Evolutionary conservation across 257 asterid genomes (phyloP), one percentile per base, ranked within the genome.

Genomic region (Fraxinus quadrangulata): DNA sequence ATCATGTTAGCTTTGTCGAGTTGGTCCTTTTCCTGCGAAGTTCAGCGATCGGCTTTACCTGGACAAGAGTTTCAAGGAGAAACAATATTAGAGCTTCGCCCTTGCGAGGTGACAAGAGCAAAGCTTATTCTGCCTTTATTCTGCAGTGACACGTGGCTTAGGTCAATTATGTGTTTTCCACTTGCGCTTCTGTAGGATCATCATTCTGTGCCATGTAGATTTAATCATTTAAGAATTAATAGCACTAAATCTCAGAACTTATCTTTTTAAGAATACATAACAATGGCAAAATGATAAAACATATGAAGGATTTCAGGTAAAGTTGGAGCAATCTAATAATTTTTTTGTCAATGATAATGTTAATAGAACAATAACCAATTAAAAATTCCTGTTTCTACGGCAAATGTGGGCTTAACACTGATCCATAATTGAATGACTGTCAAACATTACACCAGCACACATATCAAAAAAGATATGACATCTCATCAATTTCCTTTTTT

Each of bases 401-500:
- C 30, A n/a, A 59, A 23, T 21, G 30, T 59, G 31, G 4, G 28
- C 67, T 21, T 8, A 21, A 26, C 16, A 63, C n/a, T 63, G 69
- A 63, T 26, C 69, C 69, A 63, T 63, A 23, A 63, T 63, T 28
- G 69, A 24, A 63, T n/a, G n/a, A 63, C 7, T 13, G 19, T 36
- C 36, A 23, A 63, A 63, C 13, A 17, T 11, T 54, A 54, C 70
- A 37, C 68, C 21, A 71, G 37, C 61, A 51, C 19, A 21, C 67
- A 59, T 39, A 54, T 51, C 31, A 30, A 61, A 75, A 67, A 81
- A 77, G 68, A 76, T 70, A 70, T 14, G 51, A 37, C 6, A 17
- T 70, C 34, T 21, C 70, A 67, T 77, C 36, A 56, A 33, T 56
- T 68, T 75, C 34, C 40, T 23, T 72, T 54, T 66, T 80, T 45